Conservation (phyloP, 2,329 filamentous ascomycete species). For the Monilinia fructigena region DNA sequence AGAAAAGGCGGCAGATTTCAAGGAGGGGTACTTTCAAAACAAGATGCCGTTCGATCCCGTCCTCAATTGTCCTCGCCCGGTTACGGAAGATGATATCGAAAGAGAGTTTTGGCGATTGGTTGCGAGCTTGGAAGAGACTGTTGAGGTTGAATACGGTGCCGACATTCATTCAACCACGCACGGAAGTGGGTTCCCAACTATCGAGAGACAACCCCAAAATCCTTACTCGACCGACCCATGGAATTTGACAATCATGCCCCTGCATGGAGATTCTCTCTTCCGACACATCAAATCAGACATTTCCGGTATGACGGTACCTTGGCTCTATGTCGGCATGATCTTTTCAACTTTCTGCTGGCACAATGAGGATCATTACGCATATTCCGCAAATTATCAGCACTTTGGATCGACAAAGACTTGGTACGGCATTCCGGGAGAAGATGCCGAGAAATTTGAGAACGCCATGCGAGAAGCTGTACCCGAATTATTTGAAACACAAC, state of each 20-base stretch:
- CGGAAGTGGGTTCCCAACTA: conserved; percentile 92
- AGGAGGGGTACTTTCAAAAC: conserved; percentile 86
- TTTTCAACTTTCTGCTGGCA: conserved; percentile 99
- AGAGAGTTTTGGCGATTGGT: conserved; percentile 96
- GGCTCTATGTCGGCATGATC: conserved; percentile 99
- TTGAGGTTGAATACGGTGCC: conserved; percentile 96
- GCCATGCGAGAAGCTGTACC: conserved; percentile 95
- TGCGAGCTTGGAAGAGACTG: conserved; percentile 88
- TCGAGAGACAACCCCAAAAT: conserved; percentile 85
- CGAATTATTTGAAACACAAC: conserved; percentile 94
- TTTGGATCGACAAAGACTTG: conserved; percentile 98
- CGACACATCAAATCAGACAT: conserved; percentile 97
- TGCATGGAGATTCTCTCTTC: conserved; percentile 89
- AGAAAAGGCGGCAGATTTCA: conserved; percentile 92
- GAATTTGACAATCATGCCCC: conserved; percentile 91
- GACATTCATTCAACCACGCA: conserved; percentile 98
- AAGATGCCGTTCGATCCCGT: conserved; percentile 87
- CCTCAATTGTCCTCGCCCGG: conserved; percentile 73
- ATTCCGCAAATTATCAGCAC: conserved; percentile 97
- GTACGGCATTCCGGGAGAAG: conserved; percentile 95
- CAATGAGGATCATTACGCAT: conserved; percentile 96
- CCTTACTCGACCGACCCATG: conserved; percentile 86
- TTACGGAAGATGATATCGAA: conserved; percentile 94
- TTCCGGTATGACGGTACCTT: conserved; percentile 98
- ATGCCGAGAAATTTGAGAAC: conserved; percentile 90